These are phyloP conservation scores for Paracorniculantispora psalliotae DNA, from an alignment of 2,329 filamentous ascomycete genomes.

Conservation along the genomic window DNA sequence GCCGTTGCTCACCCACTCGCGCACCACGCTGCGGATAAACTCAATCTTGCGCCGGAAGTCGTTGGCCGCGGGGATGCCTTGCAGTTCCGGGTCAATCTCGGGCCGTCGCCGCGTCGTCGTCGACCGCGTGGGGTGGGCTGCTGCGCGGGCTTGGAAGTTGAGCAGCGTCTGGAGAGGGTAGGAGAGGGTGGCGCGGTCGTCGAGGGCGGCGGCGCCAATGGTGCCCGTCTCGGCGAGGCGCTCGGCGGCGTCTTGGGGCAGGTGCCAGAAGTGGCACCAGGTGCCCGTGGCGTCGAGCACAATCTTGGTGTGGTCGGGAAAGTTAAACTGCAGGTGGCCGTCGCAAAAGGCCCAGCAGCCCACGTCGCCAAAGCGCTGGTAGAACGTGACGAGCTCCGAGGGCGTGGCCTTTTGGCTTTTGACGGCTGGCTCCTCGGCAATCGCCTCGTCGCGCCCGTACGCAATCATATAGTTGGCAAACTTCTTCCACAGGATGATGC, in stretches of 20 bases:
- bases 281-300: slow-evolving; percentile 70
- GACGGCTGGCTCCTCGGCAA: slow-evolving; percentile 41
- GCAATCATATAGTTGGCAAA: slow-evolving; percentile 71
- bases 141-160: slow-evolving; percentile 44
- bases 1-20: slow-evolving; percentile 65
- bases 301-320: slow-evolving; percentile 83
- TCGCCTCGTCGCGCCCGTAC: slow-evolving; percentile 66
- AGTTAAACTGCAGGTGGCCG: slow-evolving; percentile 81
- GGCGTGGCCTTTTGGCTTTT: slow-evolving; percentile 35
- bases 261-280: slow-evolving; percentile 73
- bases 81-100: slow-evolving; percentile 55
- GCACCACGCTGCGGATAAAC: slow-evolving; percentile 63
- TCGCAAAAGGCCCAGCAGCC: slow-evolving; percentile 79
- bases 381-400: slow-evolving; percentile 67
- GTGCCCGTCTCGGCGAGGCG: slow-evolving; percentile 60
- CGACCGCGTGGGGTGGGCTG: slow-evolving; percentile 32
- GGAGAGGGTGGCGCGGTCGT: slow-evolving; percentile 65
- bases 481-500: slow-evolving; percentile 66
- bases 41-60: slow-evolving; percentile 68
- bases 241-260: slow-evolving; percentile 64
- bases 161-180: slow-evolving; percentile 70
- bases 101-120: slow-evolving; percentile 53
- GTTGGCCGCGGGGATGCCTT: slow-evolving; percentile 65
- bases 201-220: slow-evolving; percentile 65
- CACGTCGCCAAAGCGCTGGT: slow-evolving; percentile 75